A percentile compares a stretch with the other conserved stretches of the same genome.
Conservation (phyloP, 441 rosid species). For the Adansonia madagascariensis region DNA sequence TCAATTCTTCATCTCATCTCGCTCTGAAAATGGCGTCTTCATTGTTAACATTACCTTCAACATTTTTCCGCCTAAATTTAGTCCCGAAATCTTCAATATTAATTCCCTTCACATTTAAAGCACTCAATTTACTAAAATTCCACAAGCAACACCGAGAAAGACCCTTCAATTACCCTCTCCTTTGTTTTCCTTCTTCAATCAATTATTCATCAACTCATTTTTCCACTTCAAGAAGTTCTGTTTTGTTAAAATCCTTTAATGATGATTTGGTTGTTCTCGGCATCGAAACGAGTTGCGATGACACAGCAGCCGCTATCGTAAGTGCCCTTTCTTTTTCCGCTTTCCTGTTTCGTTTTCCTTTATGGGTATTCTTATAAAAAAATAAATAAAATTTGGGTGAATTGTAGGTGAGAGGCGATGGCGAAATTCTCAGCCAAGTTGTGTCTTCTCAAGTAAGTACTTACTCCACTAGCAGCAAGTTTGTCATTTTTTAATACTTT, state of each 20-base stretch:
- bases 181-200: slow-evolving; percentile 10
- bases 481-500: background rate
- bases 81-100: slow-evolving; percentile 30
- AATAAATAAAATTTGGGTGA: background rate
- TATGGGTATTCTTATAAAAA: background rate
- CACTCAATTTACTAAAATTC: slow-evolving; percentile 31
- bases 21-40: slow-evolving; percentile 28
- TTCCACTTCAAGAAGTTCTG: slow-evolving; percentile 29
- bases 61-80: slow-evolving; percentile 52
- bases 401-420: slow-evolving; percentile 73
- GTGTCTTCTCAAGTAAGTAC: slow-evolving; percentile 85
- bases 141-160: slow-evolving; percentile 2
- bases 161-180: slow-evolving; percentile 25
- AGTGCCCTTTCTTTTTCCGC: slow-evolving; percentile 25
- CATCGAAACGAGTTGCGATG: slow-evolving; percentile 95
- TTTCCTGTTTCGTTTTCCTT: slow-evolving; percentile 4
- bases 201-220: slow-evolving; percentile 26
- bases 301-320: slow-evolving; percentile 95
- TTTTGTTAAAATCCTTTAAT: slow-evolving; percentile 22
- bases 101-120: slow-evolving; percentile 23
- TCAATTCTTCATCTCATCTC: background rate
- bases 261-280: slow-evolving; percentile 79
- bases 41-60: slow-evolving; percentile 36
- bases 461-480: background rate
- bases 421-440: slow-evolving; percentile 87